Evolutionary conservation across 1,284 basidiomycete species (phyloP), one percentile per base, ranked within the genome.

Genomic region (Marasmius fiardii): DNA sequence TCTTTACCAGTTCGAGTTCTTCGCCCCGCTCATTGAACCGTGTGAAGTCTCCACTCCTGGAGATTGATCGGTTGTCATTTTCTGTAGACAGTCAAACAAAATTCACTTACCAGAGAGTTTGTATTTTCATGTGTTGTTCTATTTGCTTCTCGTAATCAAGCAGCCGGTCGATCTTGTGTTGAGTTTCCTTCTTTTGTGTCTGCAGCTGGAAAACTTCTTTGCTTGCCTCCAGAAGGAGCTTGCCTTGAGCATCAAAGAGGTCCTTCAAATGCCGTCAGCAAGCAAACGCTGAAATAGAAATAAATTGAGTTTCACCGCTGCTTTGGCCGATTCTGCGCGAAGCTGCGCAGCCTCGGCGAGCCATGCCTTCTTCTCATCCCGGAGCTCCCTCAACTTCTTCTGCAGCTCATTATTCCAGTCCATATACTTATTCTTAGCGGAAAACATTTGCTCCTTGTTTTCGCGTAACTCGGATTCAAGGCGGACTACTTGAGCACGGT

Each of bases 381-480:
- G 75, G 44, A 89, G 74, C 41, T 82, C 81, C 54, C 76, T 79
- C 52, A 90, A 71, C 65, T 85, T 88, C 57, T 81, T 81, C 67
- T 85, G 82, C 35, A 90, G 67, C 60, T 88, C 83, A 11, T 72
- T 76, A 59, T 86, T 89, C 85, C 86, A 90, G 56, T 90, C 86
- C 4, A 80, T 78, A 62, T 86, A 86, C 60, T 85, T 83, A 59
- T 81, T 80, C 65, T 87, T 88, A 7, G 81, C 78, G 4, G 77
- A 78, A 5, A 78, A 77, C 0, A 86, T 80, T 61, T 86, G 83
- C 52, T 81, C 77, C 61, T 83, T 86, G 62, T 87, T 81, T 47
- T 86, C 82, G 49, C 72, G 79, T 28, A 89, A 71, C 61, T 87
- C 83, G 43, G 71, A 74, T 61, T 88, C 85, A 12, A 91, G 74